Evolutionary conservation across 331 rosid species (phyloP).

Genomic region (Rhamnella rubrinervis): DNA sequence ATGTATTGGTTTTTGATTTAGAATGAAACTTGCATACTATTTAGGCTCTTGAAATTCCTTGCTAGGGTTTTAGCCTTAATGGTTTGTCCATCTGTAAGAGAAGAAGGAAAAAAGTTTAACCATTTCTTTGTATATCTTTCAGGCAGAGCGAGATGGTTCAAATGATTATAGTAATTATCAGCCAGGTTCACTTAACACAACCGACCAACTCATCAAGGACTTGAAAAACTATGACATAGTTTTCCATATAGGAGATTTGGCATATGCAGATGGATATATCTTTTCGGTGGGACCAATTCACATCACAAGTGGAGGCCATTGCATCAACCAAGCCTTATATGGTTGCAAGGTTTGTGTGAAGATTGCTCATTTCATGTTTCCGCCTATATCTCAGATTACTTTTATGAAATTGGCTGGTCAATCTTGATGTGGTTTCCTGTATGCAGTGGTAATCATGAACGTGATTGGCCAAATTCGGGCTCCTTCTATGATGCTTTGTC

Average conservation of each 20-base stretch:
- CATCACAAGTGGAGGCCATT: conserved; percentile 28
- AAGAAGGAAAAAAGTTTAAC: too few relatives aligned
- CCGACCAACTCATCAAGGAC: conserved; percentile 22
- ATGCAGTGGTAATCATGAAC: conserved; percentile 27
- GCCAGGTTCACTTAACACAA: conserved; percentile 27
- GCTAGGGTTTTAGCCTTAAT: too few relatives aligned
- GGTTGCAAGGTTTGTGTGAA: conserved; percentile 26
- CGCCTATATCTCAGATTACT: too few relatives aligned
- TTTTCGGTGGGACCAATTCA: conserved; percentile 34
- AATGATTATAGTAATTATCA: conserved; percentile 19
- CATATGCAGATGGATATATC: conserved; percentile 27
- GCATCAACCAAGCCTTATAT: conserved; percentile 23
- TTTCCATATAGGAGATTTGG: conserved; percentile 29
- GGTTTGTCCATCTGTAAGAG: too few relatives aligned
- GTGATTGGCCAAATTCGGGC: conserved; percentile 16
- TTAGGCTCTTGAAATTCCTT: too few relatives aligned
- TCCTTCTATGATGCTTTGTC: conserved; percentile 12
- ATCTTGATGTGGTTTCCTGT: not conserved
- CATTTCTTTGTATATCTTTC: not conserved
- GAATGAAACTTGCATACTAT: too few relatives aligned
- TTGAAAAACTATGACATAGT: conserved; percentile 23
- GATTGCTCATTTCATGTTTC: not conserved
- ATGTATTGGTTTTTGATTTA: too few relatives aligned
- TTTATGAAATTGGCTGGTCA: not conserved
- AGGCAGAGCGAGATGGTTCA: conserved; percentile 33